phyloP scores from a whole-genome alignment of 257 asterid species.

The Plantago ovata region DNA sequence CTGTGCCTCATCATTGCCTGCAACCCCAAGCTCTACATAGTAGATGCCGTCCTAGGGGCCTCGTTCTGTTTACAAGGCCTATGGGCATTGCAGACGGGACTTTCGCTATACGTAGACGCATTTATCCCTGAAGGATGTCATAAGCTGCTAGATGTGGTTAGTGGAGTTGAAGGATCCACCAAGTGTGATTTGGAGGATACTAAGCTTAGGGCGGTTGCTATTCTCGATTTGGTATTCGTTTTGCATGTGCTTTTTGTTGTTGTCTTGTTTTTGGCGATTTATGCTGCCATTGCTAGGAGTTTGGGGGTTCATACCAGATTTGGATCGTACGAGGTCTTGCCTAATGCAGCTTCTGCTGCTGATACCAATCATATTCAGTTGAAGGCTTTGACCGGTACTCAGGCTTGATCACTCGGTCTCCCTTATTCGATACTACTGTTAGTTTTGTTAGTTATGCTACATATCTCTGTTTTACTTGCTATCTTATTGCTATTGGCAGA shows the following conservation, averaged over 20 bases:
- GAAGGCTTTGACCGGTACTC: slow-evolving; percentile 84
- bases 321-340: slow-evolving; percentile 77
- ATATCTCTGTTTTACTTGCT: neutral
- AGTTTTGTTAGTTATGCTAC: slow-evolving; percentile 23
- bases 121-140: slow-evolving; percentile 96
- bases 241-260: slow-evolving; percentile 63
- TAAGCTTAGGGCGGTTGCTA: slow-evolving; percentile 79
- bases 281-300: slow-evolving; percentile 51
- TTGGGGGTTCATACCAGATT: slow-evolving; percentile 55
- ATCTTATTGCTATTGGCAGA: slow-evolving; percentile 9
- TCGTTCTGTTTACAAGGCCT: slow-evolving; percentile 76
- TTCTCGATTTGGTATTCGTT: slow-evolving; percentile 70
- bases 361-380: slow-evolving; percentile 77
- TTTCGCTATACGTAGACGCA: slow-evolving; percentile 79
- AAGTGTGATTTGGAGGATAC: slow-evolving; percentile 92
- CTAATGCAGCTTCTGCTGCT: slow-evolving; percentile 31
- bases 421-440: slow-evolving; percentile 8
- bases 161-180: slow-evolving; percentile 94
- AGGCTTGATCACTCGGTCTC: slow-evolving; percentile 45
- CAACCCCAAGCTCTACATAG: slow-evolving; percentile 49
- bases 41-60: slow-evolving; percentile 60
- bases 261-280: slow-evolving; percentile 44
- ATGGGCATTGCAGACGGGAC: slow-evolving; percentile 89
- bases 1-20: slow-evolving; percentile 55
- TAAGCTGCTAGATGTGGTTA: slow-evolving; percentile 79